Percentiles rank a stretch among this genome's conserved stretches.
These are phyloP conservation scores for Neurospora sp. DNA, from an alignment of 495 filamentous ascomycete genomes.

Conservation along the genomic window DNA sequence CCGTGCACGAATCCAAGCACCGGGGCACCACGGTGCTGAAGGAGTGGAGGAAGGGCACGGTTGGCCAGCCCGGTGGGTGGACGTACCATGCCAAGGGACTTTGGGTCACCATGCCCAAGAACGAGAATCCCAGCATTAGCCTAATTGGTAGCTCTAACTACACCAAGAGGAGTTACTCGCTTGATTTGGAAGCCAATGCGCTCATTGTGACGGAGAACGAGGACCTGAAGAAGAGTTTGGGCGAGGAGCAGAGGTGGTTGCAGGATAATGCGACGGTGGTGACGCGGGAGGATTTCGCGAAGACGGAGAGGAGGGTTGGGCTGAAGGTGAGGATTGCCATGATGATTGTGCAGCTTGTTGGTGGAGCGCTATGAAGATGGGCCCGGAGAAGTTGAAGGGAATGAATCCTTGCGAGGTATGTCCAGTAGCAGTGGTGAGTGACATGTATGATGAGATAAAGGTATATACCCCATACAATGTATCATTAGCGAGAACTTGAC, in stretches of 20 bases:
- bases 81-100: conserved; percentile 97
- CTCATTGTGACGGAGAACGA: conserved; percentile 75
- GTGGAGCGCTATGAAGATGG: conserved; percentile 49
- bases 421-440: background rate
- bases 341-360: conserved; percentile 72
- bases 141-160: conserved; percentile 92
- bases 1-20: conserved; percentile 51
- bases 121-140: conserved; percentile 57
- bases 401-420: background rate
- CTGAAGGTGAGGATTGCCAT: conserved; percentile 80
- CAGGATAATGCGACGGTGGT: conserved; percentile 58
- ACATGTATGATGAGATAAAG: conserved; percentile 2
- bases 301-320: conserved; percentile 69
- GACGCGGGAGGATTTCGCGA: conserved; percentile 64
- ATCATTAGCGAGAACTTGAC: background rate
- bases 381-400: background rate
- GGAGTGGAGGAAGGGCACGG: conserved; percentile 81
- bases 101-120: conserved; percentile 68
- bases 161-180: conserved; percentile 81
- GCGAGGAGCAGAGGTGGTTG: conserved; percentile 69
- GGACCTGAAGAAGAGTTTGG: conserved; percentile 58
- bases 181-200: conserved; percentile 82
- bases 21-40: conserved; percentile 55
- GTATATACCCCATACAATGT: conserved; percentile 7
- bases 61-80: conserved; percentile 76